phyloP scores from a whole-genome alignment of 495 filamentous ascomycete genomes.

The Friedmanniomyces endolithicus region DNA sequence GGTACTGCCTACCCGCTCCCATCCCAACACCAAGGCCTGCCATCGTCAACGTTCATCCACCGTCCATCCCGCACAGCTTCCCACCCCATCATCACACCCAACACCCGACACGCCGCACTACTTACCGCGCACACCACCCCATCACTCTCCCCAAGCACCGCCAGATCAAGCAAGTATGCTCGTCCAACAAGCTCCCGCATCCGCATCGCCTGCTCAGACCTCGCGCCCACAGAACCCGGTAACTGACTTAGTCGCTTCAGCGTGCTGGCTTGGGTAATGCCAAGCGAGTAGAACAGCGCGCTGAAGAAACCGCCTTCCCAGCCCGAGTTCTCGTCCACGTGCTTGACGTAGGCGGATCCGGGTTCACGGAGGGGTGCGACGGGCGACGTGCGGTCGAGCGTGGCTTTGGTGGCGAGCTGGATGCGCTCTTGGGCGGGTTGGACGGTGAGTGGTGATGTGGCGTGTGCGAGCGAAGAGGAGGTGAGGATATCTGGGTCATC shows the following conservation, averaged over 20 bases:
- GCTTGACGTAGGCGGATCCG: constrained; percentile 38
- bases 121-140: constrained; percentile 55
- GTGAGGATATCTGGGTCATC: constrained; percentile 60
- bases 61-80: constrained; percentile 43
- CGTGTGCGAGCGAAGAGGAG: constrained; percentile 38
- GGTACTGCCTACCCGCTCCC: background rate
- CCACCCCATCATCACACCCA: constrained; percentile 75
- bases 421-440: constrained; percentile 52
- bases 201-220: constrained; percentile 41
- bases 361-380: constrained; percentile 23
- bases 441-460: constrained; percentile 5
- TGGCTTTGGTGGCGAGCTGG: constrained; percentile 46
- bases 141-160: constrained; percentile 52
- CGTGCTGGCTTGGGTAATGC: constrained; percentile 22
- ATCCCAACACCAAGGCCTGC: constrained; percentile 20
- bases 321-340: constrained; percentile 52
- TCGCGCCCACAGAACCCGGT: constrained; percentile 7
- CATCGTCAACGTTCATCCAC: constrained; percentile 67
- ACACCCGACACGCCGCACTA: constrained; percentile 49
- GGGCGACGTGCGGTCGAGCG: constrained; percentile 27
- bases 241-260: background rate
- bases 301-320: constrained; percentile 68
- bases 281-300: constrained; percentile 56
- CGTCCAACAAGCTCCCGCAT: constrained; percentile 53
- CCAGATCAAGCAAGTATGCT: constrained; percentile 60